Evolutionary conservation across 805 yeast genomes (phyloP).

Genomic region (Myxozyma udenii): DNA sequence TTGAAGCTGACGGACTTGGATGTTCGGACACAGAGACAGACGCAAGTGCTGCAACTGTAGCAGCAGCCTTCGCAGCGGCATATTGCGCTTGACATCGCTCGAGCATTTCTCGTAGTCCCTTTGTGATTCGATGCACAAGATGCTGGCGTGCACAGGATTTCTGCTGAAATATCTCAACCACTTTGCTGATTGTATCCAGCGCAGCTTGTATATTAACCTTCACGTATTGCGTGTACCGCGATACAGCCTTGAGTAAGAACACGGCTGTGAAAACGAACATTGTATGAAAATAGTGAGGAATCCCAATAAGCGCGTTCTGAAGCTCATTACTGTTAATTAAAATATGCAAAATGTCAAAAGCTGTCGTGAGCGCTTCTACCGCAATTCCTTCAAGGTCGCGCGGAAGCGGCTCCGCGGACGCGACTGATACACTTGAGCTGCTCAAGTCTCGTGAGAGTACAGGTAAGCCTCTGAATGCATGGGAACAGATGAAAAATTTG

Average conservation of each 20-base stretch:
- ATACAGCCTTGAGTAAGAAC: constrained; percentile 14
- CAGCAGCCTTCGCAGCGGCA: constrained; percentile 5
- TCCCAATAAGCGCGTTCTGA: constrained; percentile 12
- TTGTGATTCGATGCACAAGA: constrained; percentile 19
- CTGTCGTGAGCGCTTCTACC: constrained; percentile 15
- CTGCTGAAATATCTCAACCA: constrained; percentile 8
- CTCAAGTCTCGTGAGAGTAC: background rate
- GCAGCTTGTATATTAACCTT: constrained; percentile 10
- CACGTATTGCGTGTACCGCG: constrained; percentile 16
- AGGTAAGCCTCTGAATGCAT: constrained; percentile 20
- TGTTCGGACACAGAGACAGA: constrained; percentile 5
- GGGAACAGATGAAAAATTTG: constrained; percentile 19
- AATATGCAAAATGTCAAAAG: constrained; percentile 14
- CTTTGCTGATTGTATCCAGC: constrained; percentile 4
- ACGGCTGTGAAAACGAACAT: constrained; percentile 26
- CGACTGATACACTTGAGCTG: constrained; percentile 2
- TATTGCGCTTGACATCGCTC: constrained; percentile 13
- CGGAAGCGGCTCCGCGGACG: constrained; percentile 2
- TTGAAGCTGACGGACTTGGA: constrained; percentile 3
- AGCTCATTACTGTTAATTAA: constrained; percentile 15
- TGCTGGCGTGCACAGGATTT: constrained; percentile 24
- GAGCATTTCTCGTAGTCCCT: constrained; percentile 18
- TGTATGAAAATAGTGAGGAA: constrained; percentile 24
- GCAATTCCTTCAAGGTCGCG: constrained; percentile 15
- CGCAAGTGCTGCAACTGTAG: constrained; percentile 9